Evolutionary conservation across 805 yeast species (phyloP), one percentile per base, ranked within the genome.

Genomic region (Ogataea pini): DNA sequence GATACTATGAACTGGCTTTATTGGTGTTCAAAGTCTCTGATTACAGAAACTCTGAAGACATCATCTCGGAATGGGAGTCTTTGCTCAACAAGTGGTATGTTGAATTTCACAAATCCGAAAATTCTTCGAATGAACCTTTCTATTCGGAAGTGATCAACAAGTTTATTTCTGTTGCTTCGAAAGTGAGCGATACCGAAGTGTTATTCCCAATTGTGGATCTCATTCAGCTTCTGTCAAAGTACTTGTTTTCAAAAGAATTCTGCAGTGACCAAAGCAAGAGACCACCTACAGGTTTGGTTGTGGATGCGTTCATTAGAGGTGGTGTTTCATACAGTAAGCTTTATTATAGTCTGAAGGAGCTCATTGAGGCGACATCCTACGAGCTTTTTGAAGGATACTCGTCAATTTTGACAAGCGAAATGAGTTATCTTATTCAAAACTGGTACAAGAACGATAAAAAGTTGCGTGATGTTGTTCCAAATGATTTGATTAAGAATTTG

Each of bases 21-120:
- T 68, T 80, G 34, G 83, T 90, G 13, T 88, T 86, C 73, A 86
- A 88, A 61, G 79, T 86, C 12, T 83, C 97, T 2, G 97, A 92
- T 61, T 85, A 85, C 66, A 80, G 92, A 61, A 88, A 88, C 60
- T 76, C 83, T 10, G 96, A 88, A 56, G 96, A 88, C 63, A 86
- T 92, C 46, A 70, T 82, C 55, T 78, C 82, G 47, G 82, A 90
- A 67, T 92, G 97, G 96, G 82, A 79, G 52, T 78, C 82, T 48
- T 73, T 86, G 42, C 78, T 90, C 58, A 82, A 79, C 44, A 80
- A 80, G 47, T 65, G 70, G 70, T 60, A 50, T 52, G 67, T 42
- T 62, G 62, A 61, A 64, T 73, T 61, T 55, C 42, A 44, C 3
- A 46, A 49, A 1, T 58, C 61, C 13, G 53, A 50, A 3, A 47